Base-by-base conservation (phyloP, 306 rosid species). In the Hippophae gyantsensis region DNA sequence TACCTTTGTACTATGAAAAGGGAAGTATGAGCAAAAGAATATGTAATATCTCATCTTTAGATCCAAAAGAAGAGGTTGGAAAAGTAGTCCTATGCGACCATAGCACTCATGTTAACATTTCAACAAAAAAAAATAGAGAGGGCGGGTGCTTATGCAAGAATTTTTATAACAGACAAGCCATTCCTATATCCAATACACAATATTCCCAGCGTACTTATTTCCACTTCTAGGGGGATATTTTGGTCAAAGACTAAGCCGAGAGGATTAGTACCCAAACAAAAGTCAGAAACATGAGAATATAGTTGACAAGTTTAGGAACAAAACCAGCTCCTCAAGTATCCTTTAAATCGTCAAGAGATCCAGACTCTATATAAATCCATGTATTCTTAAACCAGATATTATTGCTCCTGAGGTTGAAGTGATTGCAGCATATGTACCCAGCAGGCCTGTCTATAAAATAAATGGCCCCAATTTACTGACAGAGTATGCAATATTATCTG, bases 341-440 rank as follows among this genome's bases (percentile, higher is more conserved):
- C 5, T 3, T 8, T 9, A 43, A 50, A 27, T 67, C 65, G 13
- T 67, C 53, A 51, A 43, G 53, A 43, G 60, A 65, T 50, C 48
- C 54, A 3, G 52, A 58, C 54, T 59, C 41, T 4, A 14, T 4
- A 14, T 42, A 27, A 42, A 27, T 11, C 65, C 72, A 7, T 2
- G 72, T 5, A 52, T 58, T 13, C 53, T 67, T n/a, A 67, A 67
- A 48, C 62, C 2, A 62, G 69, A 11, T 47, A 32, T 32, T 32
- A 32, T 32, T 32, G 5, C 38, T 32, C 38, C 5, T 32, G 38
- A 4, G 5, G 5, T 40, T 5, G 56, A 65, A 5, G 56, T 65
- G 8, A 40, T 56, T 1, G 69, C 48, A 43, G 61, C 63, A 7
- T 10, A 7, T 40, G 10, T 38, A 41, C 40, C 64, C 9, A 58